Conservation (phyloP, 1,284 basidiomycete genomes). For the Ceratobasidium sp. region DNA sequence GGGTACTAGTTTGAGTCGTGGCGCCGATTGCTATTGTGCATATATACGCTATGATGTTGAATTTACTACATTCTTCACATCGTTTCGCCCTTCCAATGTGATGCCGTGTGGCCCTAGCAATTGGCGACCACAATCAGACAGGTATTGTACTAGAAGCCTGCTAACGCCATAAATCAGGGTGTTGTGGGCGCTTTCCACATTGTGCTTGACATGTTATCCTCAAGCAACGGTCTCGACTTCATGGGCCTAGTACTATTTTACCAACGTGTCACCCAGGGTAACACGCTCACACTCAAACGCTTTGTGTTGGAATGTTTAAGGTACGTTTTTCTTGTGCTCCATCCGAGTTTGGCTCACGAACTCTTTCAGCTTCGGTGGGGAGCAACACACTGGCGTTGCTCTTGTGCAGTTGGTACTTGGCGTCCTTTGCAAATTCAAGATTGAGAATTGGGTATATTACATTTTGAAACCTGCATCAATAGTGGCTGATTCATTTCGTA, state of each 20-base stretch:
- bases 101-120: no score
- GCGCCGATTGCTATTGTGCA: no score
- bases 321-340: neutral
- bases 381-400: neutral
- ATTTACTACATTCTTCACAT: no score
- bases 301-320: constrained; percentile 12
- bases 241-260: neutral
- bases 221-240: neutral
- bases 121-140: no score
- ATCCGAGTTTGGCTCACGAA: no score
- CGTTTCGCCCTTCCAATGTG: no score
- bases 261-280: neutral
- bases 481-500: neutral
- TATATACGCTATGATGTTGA: no score
- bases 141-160: no score
- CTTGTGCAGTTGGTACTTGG: neutral
- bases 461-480: no score
- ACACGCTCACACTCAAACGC: neutral
- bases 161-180: no score
- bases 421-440: constrained; percentile 1
- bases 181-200: neutral
- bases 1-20: no score
- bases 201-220: neutral
- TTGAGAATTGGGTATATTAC: constrained; percentile 9
- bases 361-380: neutral